Conservation (phyloP, 2,329 filamentous ascomycete genomes). For the Hypoxylon sp. region DNA sequence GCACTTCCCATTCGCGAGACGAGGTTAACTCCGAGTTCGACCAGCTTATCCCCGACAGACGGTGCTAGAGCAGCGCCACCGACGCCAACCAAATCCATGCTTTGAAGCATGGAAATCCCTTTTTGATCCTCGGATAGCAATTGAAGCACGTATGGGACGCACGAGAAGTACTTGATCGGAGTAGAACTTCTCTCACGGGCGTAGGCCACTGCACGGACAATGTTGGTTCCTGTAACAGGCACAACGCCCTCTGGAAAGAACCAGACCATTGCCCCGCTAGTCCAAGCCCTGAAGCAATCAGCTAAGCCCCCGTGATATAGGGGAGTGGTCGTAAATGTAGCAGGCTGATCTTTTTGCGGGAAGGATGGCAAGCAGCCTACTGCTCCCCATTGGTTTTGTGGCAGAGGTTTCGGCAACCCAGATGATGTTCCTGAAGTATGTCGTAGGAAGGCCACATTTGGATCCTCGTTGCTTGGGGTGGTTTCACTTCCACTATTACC, state of each 20-base stretch:
- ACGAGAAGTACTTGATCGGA: constrained; percentile 71
- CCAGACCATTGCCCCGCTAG: constrained; percentile 71
- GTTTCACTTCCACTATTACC: background rate
- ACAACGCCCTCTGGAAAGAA: constrained; percentile 70
- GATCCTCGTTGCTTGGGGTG: background rate
- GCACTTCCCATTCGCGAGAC: constrained; percentile 75
- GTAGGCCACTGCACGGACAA: constrained; percentile 63
- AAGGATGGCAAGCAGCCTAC: constrained; percentile 69
- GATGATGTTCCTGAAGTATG: constrained; percentile 77
- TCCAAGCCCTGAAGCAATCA: constrained; percentile 74
- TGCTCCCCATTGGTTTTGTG: constrained; percentile 69
- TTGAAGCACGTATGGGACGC: constrained; percentile 71
- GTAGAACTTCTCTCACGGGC: constrained; percentile 50
- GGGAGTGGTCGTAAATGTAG: constrained; percentile 76
- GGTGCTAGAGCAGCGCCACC: constrained; percentile 72
- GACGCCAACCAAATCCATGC: constrained; percentile 74
- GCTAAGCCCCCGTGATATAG: constrained; percentile 76
- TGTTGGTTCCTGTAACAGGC: constrained; percentile 70
- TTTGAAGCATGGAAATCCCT: constrained; percentile 61
- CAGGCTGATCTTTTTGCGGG: constrained; percentile 52
- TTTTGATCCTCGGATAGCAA: constrained; percentile 62
- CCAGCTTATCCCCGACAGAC: constrained; percentile 67
- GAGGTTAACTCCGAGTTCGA: constrained; percentile 66
- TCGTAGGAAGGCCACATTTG: constrained; percentile 69
- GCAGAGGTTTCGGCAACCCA: constrained; percentile 74